Evolutionary conservation across 371 early-diverging fungal genomes (phyloP), one percentile per base, ranked within the genome.

Genomic region (Mortierella sp.): DNA sequence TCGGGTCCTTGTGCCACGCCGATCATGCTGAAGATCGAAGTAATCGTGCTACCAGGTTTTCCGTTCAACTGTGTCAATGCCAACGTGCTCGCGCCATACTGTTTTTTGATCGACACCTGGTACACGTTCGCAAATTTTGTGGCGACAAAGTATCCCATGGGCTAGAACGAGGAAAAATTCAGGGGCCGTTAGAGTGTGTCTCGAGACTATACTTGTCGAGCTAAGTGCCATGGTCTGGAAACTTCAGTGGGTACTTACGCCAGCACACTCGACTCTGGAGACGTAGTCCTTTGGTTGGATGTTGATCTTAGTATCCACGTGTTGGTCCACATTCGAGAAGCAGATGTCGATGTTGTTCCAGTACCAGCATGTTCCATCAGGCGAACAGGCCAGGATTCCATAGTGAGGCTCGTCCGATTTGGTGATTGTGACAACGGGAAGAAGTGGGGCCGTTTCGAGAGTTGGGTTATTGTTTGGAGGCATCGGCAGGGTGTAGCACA

Each of bases 281-380:
- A 81, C 51, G 27, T 79, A 79, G 46, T 85, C 86, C 44, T 68
- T 68, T 32, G 76, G 70, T 24, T 46, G 56, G 14, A 85, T 44
- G 65, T 63, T 55, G 72, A 85, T 78, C 32, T 74, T 85, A 10
- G 76, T 72, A 32, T 79, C 75, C 32, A 79, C 75, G 51, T 81
- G 86, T 27, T 81, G 76, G 32, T 85, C 46, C 48, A 78, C 74
- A 27, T 85, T 77, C 14, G 86, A 78, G 41, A 85, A 76, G 29
- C 79, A 82, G 1, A 85, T 72, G 24, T 85, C 86, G 32, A 85
- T 81, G 55, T 85, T 77, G 55, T 79, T 76, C 86, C 86, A 85
- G 77, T 79, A 82, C 86, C 86, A 85, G 29, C 82, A 81, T 0
- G 78, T 78, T 16, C 86, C 86, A 46, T 85, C 86, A 18, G 79